Conservation (phyloP, 2,329 filamentous ascomycete species). For the Colletotrichum sp. region DNA sequence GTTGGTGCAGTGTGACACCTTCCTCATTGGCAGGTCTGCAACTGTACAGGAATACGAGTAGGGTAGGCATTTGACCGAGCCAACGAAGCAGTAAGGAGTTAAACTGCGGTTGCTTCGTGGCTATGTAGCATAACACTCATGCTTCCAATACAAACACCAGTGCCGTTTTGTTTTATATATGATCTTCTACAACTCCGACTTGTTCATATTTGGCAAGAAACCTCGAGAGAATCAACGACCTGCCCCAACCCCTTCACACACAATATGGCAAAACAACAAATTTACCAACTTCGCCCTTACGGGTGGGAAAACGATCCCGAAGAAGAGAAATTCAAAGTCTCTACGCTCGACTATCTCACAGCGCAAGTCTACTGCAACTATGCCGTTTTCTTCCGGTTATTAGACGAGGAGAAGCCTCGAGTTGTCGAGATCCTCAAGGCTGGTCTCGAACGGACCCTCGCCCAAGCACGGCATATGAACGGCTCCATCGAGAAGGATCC, state of each 20-base stretch:
- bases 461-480: slow-evolving; percentile 40
- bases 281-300: slow-evolving; percentile 32
- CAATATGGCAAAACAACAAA: slow-evolving; percentile 30
- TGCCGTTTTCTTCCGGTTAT: slow-evolving; percentile 41
- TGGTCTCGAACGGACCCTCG: slow-evolving; percentile 40
- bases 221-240: neutral
- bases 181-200: fast-evolving
- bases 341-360: slow-evolving; percentile 40
- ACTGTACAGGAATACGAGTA: neutral
- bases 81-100: neutral
- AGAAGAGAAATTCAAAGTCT: slow-evolving; percentile 39
- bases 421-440: slow-evolving; percentile 30
- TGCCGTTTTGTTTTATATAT: neutral
- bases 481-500: slow-evolving; percentile 44
- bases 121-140: neutral
- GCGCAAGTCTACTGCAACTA: slow-evolving; percentile 40
- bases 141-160: too few species aligned
- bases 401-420: slow-evolving; percentile 27
- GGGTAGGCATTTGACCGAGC: neutral
- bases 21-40: neutral
- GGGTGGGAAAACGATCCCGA: slow-evolving; percentile 41
- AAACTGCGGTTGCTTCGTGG: neutral
- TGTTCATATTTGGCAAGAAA: neutral
- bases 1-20: neutral
- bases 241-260: fast-evolving